Evolutionary conservation across 768 basidiomycete genomes (phyloP).

Genomic region (Psilocybe sp.): DNA sequence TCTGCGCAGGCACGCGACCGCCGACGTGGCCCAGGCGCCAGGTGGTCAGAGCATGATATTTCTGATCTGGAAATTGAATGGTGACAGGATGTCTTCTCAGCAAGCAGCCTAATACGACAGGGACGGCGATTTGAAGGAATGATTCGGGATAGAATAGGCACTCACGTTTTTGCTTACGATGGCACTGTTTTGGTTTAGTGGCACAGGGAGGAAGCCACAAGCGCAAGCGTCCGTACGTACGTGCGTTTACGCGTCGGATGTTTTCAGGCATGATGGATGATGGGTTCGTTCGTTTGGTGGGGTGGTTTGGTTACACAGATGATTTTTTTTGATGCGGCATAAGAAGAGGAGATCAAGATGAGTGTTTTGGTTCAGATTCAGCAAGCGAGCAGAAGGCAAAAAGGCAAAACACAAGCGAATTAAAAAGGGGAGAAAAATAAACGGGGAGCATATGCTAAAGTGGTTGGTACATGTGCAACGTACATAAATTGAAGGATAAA

Average conservation of each 20-base stretch:
- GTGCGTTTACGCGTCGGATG: background rate
- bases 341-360: background rate
- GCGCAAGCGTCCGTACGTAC: background rate
- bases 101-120: background rate
- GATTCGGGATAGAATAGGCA: slow-evolving; percentile 15
- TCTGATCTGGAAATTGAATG: slow-evolving; percentile 9
- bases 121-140: background rate
- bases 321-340: background rate
- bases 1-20: too few species aligned
- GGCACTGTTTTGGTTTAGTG: slow-evolving; percentile 39
- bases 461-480: background rate
- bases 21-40: too few species aligned
- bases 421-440: too few species aligned
- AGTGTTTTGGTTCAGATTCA: background rate
- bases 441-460: too few species aligned
- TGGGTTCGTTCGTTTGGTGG: too few species aligned
- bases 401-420: slow-evolving; percentile 5
- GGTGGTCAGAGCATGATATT: slow-evolving; percentile 10
- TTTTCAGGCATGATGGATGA: background rate
- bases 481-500: slow-evolving; percentile 6
- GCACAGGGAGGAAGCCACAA: background rate
- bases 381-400: slow-evolving; percentile 5
- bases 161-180: slow-evolving; percentile 72
- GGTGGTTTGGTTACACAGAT: background rate
- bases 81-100: background rate